Evolutionary conservation across 495 filamentous ascomycete species (phyloP).

Genomic region (Penicillium cinerascens): DNA sequence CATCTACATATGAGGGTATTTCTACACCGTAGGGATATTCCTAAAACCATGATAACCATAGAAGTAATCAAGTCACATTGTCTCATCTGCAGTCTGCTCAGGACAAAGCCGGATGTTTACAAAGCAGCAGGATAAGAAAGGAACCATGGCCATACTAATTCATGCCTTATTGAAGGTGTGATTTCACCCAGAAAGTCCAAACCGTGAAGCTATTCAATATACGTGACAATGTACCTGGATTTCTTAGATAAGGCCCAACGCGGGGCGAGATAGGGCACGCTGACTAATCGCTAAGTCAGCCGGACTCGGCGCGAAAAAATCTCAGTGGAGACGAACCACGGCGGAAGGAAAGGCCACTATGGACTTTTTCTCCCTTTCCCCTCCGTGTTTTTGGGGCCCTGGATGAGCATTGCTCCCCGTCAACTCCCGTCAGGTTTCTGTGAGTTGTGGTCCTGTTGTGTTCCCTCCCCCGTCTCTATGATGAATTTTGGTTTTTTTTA

Average conservation of each 20-base stretch:
- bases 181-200: neutral
- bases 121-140: neutral
- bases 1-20: neutral
- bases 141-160: neutral
- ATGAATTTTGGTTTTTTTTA: constrained; percentile 46
- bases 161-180: neutral
- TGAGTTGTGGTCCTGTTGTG: constrained; percentile 5
- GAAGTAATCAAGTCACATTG: neutral
- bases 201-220: neutral
- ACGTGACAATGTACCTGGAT: neutral
- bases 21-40: neutral
- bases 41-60: neutral
- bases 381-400: constrained; percentile 15
- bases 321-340: constrained; percentile 16
- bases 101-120: neutral
- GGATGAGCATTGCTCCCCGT: constrained; percentile 19
- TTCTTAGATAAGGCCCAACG: no score
- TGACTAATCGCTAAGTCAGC: constrained; percentile 4
- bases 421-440: constrained; percentile 13
- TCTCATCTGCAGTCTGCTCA: neutral
- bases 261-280: neutral
- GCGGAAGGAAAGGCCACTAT: constrained; percentile 13
- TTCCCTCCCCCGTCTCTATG: constrained; percentile 27
- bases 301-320: constrained; percentile 18
- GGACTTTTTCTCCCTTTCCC: constrained; percentile 15